Evolutionary conservation across 495 filamentous ascomycete genomes (phyloP).

Genomic region (Hapsidospora chrysogenum): DNA sequence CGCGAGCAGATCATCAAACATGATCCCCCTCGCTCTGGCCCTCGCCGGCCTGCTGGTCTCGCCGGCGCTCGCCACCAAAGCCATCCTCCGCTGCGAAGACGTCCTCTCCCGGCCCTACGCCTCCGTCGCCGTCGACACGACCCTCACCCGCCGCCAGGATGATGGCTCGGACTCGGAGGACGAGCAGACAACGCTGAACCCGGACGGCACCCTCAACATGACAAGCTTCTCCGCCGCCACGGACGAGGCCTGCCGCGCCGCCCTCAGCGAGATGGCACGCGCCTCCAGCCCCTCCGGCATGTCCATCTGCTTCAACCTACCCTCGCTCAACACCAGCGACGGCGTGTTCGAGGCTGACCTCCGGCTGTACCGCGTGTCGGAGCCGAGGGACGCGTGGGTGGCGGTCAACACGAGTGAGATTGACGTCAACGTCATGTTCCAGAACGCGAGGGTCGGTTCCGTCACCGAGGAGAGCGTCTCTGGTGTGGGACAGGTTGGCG

Average conservation of each 20-base stretch:
- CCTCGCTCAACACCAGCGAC: slow-evolving; percentile 38
- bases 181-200: slow-evolving; percentile 5
- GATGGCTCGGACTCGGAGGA: not conserved
- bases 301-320: slow-evolving; percentile 67
- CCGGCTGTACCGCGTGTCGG: slow-evolving; percentile 45
- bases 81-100: not conserved
- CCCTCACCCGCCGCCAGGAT: not conserved
- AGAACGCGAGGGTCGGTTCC: slow-evolving; percentile 38
- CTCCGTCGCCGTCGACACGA: not conserved
- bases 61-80: too few species aligned
- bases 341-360: slow-evolving; percentile 59
- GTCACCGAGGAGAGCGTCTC: slow-evolving; percentile 11
- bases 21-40: too few species aligned
- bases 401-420: slow-evolving; percentile 37
- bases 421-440: slow-evolving; percentile 39
- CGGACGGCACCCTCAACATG: slow-evolving; percentile 21
- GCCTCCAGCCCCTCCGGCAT: slow-evolving; percentile 52
- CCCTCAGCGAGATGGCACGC: slow-evolving; percentile 25
- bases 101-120: slow-evolving; percentile 1
- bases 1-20: too few species aligned
- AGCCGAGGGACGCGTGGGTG: slow-evolving; percentile 37
- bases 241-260: slow-evolving; percentile 29
- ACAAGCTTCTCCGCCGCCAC: slow-evolving; percentile 35
- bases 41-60: not conserved
- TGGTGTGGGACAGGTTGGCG: not conserved